These are phyloP conservation scores for Microcos paniculata DNA, from an alignment of 345 rosid genomes.

Conservation along the genomic window DNA sequence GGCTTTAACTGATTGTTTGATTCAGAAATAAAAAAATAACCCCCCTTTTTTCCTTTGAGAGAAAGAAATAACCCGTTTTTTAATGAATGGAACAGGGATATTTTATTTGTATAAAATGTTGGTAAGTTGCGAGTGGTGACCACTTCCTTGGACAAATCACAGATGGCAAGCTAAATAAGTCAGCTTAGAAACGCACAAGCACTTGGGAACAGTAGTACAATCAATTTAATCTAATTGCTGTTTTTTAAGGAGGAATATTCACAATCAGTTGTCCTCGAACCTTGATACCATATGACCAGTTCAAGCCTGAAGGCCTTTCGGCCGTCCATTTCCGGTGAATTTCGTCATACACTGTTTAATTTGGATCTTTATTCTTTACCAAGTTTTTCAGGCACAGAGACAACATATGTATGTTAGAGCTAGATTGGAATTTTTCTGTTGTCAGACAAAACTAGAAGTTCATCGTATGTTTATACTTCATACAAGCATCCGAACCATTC, in stretches of 20 bases:
- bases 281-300: neutral
- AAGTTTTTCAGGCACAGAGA: neutral
- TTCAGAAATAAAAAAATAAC: too few relatives aligned
- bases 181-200: neutral
- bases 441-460: neutral
- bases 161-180: neutral
- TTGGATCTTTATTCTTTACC: neutral
- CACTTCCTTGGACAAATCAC: neutral
- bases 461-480: neutral
- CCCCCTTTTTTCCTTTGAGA: too few relatives aligned
- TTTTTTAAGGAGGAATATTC: neutral
- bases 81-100: neutral
- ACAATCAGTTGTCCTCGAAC: neutral
- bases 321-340: slow-evolving; percentile 9
- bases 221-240: neutral
- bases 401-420: neutral
- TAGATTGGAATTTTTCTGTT: neutral
- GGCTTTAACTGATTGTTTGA: neutral
- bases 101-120: neutral
- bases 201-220: neutral
- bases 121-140: neutral
- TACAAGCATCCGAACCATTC: neutral
- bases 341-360: neutral
- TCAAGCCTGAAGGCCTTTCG: neutral
- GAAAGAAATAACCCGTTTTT: neutral